Conservation (phyloP, 2,329 filamentous ascomycete species). For the Orbilia quercus region DNA sequence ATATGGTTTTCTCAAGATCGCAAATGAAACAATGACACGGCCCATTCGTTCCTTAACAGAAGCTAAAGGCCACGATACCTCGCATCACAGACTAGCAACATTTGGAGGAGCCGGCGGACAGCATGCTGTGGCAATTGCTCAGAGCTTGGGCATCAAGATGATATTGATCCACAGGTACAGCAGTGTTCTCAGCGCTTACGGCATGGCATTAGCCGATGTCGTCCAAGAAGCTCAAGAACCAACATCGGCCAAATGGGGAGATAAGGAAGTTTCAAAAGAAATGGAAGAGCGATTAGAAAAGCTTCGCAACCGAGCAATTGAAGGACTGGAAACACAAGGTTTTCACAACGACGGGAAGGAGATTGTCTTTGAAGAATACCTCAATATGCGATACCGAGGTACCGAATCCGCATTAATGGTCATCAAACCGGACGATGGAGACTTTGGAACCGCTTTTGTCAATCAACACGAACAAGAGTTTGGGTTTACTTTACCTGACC, state of each 20-base stretch:
- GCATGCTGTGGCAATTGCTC: constrained; percentile 89
- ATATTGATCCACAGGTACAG: constrained; percentile 89
- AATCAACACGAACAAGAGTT: constrained; percentile 92
- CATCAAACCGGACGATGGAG: constrained; percentile 75
- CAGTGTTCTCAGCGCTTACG: constrained; percentile 88
- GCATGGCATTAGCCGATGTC: constrained; percentile 91
- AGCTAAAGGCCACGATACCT: constrained; percentile 90
- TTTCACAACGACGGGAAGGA: constrained; percentile 73
- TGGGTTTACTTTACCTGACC: constrained; percentile 84
- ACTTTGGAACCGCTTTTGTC: constrained; percentile 85
- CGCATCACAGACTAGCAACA: constrained; percentile 87
- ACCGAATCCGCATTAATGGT: constrained; percentile 94
- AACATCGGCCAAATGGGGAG: constrained; percentile 72
- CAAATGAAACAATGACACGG: constrained; percentile 90
- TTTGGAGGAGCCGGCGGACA: constrained; percentile 93
- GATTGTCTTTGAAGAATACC: constrained; percentile 87
- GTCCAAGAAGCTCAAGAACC: constrained; percentile 91
- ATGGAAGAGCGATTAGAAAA: constrained; percentile 77
- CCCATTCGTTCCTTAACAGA: constrained; percentile 92
- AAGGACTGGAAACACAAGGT: constrained; percentile 78
- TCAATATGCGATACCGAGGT: constrained; percentile 92
- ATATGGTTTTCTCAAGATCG: constrained; percentile 87
- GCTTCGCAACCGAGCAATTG: constrained; percentile 78
- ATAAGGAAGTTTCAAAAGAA: constrained; percentile 71
- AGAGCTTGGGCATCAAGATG: constrained; percentile 83